Percentiles rank a stretch among this genome's conserved stretches.
phyloP scores from a whole-genome alignment of 129 eudicot genomes.

The Ambrosia artemisiifolia region DNA sequence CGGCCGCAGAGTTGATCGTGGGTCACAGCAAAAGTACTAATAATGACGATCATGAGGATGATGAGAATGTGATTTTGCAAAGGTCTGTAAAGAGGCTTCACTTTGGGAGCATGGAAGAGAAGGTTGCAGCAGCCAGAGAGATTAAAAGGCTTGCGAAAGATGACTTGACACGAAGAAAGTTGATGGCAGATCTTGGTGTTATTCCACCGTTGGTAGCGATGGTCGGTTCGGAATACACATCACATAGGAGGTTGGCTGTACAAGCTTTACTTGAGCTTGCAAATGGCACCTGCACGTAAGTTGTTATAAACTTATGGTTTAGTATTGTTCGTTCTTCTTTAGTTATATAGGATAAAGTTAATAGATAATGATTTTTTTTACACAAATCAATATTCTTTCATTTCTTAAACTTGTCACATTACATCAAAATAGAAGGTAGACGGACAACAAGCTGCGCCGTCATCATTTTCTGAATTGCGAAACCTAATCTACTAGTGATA shows the following conservation, averaged over 20 bases:
- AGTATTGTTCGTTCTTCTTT: background rate
- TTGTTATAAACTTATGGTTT: background rate
- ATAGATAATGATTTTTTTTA: background rate
- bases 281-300: constrained; percentile 82
- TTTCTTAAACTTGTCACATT: too few relatives aligned
- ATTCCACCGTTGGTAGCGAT: constrained; percentile 78
- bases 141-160: constrained; percentile 53
- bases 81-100: constrained; percentile 79
- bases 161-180: constrained; percentile 46
- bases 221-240: constrained; percentile 50
- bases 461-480: too few relatives aligned
- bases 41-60: background rate
- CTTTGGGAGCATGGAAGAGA: constrained; percentile 78
- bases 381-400: too few relatives aligned
- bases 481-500: too few relatives aligned
- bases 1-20: background rate
- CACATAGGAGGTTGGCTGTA: constrained; percentile 56
- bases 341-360: background rate
- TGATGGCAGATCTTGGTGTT: constrained; percentile 87
- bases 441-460: too few relatives aligned
- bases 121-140: constrained; percentile 50
- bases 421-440: too few relatives aligned
- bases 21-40: constrained; percentile 16
- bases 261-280: constrained; percentile 64
- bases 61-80: constrained; percentile 38